phyloP scores from a whole-genome alignment of 2,329 filamentous ascomycete genomes.

The Didymellaceae sp. region DNA sequence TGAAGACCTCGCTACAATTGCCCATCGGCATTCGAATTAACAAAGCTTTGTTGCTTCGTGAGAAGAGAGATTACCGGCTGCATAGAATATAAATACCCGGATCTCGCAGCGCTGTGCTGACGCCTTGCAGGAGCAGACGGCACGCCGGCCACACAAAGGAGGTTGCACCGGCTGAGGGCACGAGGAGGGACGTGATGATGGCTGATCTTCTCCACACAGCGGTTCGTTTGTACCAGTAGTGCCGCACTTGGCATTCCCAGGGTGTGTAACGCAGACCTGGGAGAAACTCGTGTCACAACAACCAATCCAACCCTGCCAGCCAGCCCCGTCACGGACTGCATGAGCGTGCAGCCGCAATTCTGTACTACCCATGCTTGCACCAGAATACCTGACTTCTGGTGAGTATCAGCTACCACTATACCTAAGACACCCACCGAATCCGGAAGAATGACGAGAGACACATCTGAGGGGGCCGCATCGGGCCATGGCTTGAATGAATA shows the following conservation, averaged over 20 bases:
- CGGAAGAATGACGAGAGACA: conserved; percentile 31
- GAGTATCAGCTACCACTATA: conserved; percentile 16
- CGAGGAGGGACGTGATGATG: conserved; percentile 20
- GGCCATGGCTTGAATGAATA: conserved; percentile 26
- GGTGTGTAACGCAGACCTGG: conserved; percentile 44
- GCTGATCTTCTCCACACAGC: conserved; percentile 39
- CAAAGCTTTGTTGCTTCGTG: too few species aligned
- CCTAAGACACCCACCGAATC: too few species aligned
- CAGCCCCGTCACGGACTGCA: conserved; percentile 42
- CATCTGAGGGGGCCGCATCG: conserved; percentile 30
- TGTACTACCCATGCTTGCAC: conserved; percentile 32
- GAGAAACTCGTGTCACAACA: conserved; percentile 40
- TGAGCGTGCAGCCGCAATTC: conserved; percentile 34
- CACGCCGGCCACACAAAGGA: conserved; percentile 11
- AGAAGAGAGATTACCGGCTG: background rate
- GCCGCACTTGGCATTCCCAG: conserved; percentile 24
- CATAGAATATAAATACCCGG: background rate
- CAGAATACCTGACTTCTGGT: conserved; percentile 41
- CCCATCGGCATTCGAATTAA: background rate
- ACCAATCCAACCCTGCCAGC: conserved; percentile 33
- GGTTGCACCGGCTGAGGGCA: conserved; percentile 17
- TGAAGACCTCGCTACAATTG: conserved; percentile 1
- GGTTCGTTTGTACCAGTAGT: conserved; percentile 37
- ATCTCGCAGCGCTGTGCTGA: conserved; percentile 12
- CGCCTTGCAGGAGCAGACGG: conserved; percentile 14